Base-by-base conservation (phyloP, 2,329 filamentous ascomycete species). In the Aspergillus amoenus region DNA sequence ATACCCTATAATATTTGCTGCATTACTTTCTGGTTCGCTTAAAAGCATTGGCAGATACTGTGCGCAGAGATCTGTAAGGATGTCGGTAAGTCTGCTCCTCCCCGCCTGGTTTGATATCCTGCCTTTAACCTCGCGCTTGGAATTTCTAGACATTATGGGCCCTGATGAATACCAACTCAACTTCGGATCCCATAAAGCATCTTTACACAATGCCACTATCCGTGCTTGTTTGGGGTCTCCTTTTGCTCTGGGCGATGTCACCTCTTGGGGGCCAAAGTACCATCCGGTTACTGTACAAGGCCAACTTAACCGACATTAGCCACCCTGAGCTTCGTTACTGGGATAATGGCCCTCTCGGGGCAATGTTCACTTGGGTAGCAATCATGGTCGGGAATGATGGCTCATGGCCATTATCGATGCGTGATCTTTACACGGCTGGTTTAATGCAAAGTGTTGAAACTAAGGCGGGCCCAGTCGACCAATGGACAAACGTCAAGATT, bases 151-250 rank as follows among this genome's bases (percentile, higher is more conserved):
- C 50, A 22, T 24, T 57, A 24, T 57, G 55, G 55, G 55, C 55
- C 18, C 34, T 57, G 30, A 57, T 57, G 55, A 57, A 57, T 41
- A 57, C 55, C 39, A 57, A 57, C 12, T 50, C 55, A 1, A 57
- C 55, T 0, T 40, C 55, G 2, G 55, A 57, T 17, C 55, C 55
- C 18, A 30, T 57, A 13, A 21, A 53, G n/a, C 55, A 53, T 22
- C 55, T 57, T 5, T 13, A 45, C 39, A 57, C 13, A 22, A 57
- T 57, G 55, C 55, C 55, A 1, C 22, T 27, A 4, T 57, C 55
- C 2, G 2, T 57, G 1, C 55, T 57, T 12, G 55, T 53, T 1
- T 57, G 55, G 55, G 37, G 27, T 0, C 44, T 57, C 3, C 17
- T 57, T 2, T 9, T 50, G 12, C 30, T 57, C 17, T 57, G 55